Evolutionary conservation across 164 flowering plant genomes (phyloP), one percentile per base, ranked within the genome.

Genomic region (Litsea cubeba): DNA sequence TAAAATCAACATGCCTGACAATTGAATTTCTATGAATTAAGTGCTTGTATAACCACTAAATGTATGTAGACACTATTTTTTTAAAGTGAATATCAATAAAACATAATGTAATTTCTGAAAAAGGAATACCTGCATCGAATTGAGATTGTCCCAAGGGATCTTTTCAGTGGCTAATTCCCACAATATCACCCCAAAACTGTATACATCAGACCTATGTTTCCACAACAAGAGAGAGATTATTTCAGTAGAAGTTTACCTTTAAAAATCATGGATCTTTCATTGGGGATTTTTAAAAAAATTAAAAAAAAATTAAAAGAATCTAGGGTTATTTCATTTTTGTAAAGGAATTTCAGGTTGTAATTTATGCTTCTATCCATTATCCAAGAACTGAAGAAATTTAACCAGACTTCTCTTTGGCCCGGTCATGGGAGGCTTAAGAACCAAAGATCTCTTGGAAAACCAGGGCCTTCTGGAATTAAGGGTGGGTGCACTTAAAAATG

Each of bases 81-180:
- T 30, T 35, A 0, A 24, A 64, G 25, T 24, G 67, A 64, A 25
- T 23, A 64, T 28, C 24, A 23, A 64, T 25, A 17, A 3, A 66
- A 26, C 7, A 22, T 12, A 35, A 49, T 63, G 20, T 3, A 71
- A 28, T 23, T 35, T 35, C 23, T 12, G 24, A 69, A 28, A 50
- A 6, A 26, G 17, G 62, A 50, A 24, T 84, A 91, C 99, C 99
- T 96, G 99, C 97, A 96, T 88, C 25, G 97, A 83, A 79, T 92
- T 96, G 70, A 92, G 97, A 79, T 84, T 87, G 40, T 91, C 98
- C 99, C 99, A 96, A 74, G 99, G 99, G 64, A 96, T 94, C 82
- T 92, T 89, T 74, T 92, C 93, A 15, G 98, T 96, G 51, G 86
- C 94, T 75, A 96, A 88, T 81, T 96, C 98, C 99, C 99, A 96